These are phyloP conservation scores for Hypoxylon sp. DNA, from an alignment of 2,329 filamentous ascomycete genomes.

Conservation along the genomic window DNA sequence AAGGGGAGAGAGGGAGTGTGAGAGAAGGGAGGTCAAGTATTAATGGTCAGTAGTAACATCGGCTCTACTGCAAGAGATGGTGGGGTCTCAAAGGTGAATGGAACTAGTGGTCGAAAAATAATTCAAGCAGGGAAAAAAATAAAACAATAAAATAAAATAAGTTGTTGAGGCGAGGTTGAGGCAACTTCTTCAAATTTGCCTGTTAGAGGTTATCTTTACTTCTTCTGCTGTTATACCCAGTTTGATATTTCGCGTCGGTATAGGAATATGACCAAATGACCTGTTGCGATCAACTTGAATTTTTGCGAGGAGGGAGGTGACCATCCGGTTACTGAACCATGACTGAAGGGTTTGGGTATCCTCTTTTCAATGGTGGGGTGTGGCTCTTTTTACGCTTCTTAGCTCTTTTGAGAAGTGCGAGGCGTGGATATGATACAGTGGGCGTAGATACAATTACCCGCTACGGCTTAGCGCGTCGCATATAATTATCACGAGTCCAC, in stretches of 20 bases:
- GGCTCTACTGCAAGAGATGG: slow-evolving; percentile 32
- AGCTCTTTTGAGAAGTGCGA: slow-evolving; percentile 41
- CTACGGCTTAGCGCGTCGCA: neutral
- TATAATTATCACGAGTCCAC: neutral
- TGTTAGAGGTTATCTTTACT: slow-evolving; percentile 7
- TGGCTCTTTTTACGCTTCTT: slow-evolving; percentile 26
- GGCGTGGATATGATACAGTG: slow-evolving; percentile 20
- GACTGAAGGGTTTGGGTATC: slow-evolving; percentile 38
- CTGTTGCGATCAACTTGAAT: slow-evolving; percentile 28
- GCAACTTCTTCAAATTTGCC: slow-evolving; percentile 1
- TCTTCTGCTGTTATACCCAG: slow-evolving; percentile 10
- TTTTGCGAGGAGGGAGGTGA: slow-evolving; percentile 38
- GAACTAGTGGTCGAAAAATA: slow-evolving; percentile 10
- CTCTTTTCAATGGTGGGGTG: slow-evolving; percentile 43
- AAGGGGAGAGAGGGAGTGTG: slow-evolving; percentile 1
- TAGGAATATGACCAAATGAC: slow-evolving; percentile 25
- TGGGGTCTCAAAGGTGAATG: slow-evolving; percentile 34
- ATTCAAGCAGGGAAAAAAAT: slow-evolving; percentile 7
- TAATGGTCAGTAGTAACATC: slow-evolving; percentile 38
- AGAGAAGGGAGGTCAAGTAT: slow-evolving; percentile 30
- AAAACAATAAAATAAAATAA: neutral
- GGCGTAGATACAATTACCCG: neutral
- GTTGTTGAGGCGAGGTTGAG: neutral
- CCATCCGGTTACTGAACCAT: slow-evolving; percentile 39
- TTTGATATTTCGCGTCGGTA: slow-evolving; percentile 30